Evolutionary conservation across 495 filamentous ascomycete species (phyloP), one percentile per base, ranked within the genome.

Genomic region (Xylaria cubensis): DNA sequence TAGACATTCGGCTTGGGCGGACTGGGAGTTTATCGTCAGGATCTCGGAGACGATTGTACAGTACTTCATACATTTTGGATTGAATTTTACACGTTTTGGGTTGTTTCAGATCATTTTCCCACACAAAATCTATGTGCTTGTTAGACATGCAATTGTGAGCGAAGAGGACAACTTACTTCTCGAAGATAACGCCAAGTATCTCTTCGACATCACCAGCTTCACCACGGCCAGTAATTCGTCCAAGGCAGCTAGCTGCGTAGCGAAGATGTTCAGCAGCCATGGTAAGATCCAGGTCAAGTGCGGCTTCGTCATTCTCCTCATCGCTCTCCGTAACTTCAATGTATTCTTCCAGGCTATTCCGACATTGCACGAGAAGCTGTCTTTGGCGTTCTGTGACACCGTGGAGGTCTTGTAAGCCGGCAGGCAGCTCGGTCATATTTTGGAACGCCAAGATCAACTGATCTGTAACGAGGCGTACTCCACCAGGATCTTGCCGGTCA

Each of bases 151-250:
- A 67, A 36, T 44, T n/a, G 48, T 48, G 56, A 59, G 15, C 10
- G 36, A 51, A 42, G 61, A 66, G 58, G 15, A 48, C 24, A 13
- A 77, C 81, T 79, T 78, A 96, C 92, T 97, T 98, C 80, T 99
- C 95, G 83, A 99, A 98, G 2, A 99, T 94, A 50, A 98, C 95
- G 1, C 97, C 97, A 71, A 99, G 82, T 2, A 98, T 94, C 76
- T 98, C 96, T 81, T 99, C 95, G 41, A 99, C 93, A 86, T 99
- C 96, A 2, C 94, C 94, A 53, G 87, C 88, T 70, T 93, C 92
- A 2, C 95, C 96, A 69, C 89, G 90, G 2, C 96, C 96, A 4
- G 94, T 98, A 72, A 98, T 97, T 74, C 90, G 89, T 2, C 93
- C 92, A 13, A 99, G 84, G 67, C 88, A 88, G 42, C 91, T 90